A percentile compares a stretch with the other conserved stretches of the same genome.
These are phyloP conservation scores for Gracilaria domingensis DNA, from an alignment of 23 red algal genomes.

Conservation along the genomic window DNA sequence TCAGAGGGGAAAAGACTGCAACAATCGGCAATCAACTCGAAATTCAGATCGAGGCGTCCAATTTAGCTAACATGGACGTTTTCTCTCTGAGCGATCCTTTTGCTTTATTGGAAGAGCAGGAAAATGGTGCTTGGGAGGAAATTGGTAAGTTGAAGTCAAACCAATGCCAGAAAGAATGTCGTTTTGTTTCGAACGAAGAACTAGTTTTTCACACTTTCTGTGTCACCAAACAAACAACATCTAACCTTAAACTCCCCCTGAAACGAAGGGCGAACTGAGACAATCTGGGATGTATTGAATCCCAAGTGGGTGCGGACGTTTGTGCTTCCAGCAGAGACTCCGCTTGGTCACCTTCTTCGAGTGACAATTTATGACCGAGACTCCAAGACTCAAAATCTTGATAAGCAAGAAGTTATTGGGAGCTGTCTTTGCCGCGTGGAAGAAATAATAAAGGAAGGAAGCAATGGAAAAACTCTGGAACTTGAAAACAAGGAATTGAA, in stretches of 20 bases:
- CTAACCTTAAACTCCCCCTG: neutral
- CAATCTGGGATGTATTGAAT: slow-evolving; percentile 84
- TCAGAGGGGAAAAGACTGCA: neutral
- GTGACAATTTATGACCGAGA: slow-evolving; percentile 82
- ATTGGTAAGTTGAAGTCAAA: slow-evolving; percentile 36
- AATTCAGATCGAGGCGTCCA: slow-evolving; percentile 68
- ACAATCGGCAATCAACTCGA: slow-evolving; percentile 56
- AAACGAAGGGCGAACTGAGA: slow-evolving; percentile 68
- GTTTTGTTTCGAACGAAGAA: too few relatives aligned
- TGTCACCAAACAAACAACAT: neutral
- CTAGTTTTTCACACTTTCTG: neutral
- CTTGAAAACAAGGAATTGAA: slow-evolving; percentile 71
- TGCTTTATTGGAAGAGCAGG: slow-evolving; percentile 45
- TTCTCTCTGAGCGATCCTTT: slow-evolving; percentile 71
- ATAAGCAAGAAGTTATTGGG: slow-evolving; percentile 81
- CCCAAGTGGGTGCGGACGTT: slow-evolving; percentile 78
- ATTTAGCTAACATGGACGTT: slow-evolving; percentile 81
- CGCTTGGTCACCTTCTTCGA: slow-evolving; percentile 13
- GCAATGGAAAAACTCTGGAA: slow-evolving; percentile 61
- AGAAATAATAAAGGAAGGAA: slow-evolving; percentile 62
- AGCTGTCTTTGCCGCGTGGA: slow-evolving; percentile 51
- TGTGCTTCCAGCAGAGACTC: slow-evolving; percentile 62
- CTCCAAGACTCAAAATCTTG: slow-evolving; percentile 71
- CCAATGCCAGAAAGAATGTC: neutral
- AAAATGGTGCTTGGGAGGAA: slow-evolving; percentile 63